Conservation (phyloP, 2,329 filamentous ascomycete genomes). For the Gnomoniopsis sp. region DNA sequence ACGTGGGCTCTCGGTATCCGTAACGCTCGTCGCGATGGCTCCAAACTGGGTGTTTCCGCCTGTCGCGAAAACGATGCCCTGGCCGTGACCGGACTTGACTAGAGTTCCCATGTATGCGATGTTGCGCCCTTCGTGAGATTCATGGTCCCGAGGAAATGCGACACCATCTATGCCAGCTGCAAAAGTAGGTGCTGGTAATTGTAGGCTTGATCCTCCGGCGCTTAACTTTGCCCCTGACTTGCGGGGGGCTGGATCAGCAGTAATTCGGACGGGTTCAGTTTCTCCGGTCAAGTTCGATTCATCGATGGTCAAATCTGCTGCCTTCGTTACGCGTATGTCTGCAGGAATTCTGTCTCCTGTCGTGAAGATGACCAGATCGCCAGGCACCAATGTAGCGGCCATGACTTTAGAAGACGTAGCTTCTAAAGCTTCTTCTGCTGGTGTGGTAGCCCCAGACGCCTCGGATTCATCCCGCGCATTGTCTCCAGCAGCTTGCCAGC, state of each 20-base stretch:
- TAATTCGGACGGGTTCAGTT: slow-evolving; percentile 86
- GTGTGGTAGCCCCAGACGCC: slow-evolving; percentile 50
- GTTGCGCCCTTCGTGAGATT: slow-evolving; percentile 75
- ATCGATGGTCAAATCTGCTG: slow-evolving; percentile 87
- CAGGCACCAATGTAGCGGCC: slow-evolving; percentile 82
- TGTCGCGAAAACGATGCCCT: slow-evolving; percentile 95
- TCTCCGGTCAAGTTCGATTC: slow-evolving; percentile 96
- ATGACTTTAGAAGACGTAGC: slow-evolving; percentile 79
- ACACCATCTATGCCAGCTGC: slow-evolving; percentile 35
- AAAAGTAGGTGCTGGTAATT: slow-evolving; percentile 33
- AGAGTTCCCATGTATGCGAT: slow-evolving; percentile 98
- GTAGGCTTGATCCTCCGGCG: slow-evolving; percentile 24
- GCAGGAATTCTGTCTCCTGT: slow-evolving; percentile 96
- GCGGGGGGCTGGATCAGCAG: slow-evolving; percentile 53
- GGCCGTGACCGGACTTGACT: slow-evolving; percentile 90
- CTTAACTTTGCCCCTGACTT: slow-evolving; percentile 24
- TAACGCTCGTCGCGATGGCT: slow-evolving; percentile 89
- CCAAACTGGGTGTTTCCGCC: slow-evolving; percentile 93
- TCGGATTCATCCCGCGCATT: slow-evolving; percentile 36
- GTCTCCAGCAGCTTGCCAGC: slow-evolving; percentile 43
- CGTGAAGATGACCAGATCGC: slow-evolving; percentile 89
- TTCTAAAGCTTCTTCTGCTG: slow-evolving; percentile 63
- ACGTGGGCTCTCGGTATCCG: slow-evolving; percentile 90
- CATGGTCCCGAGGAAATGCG: slow-evolving; percentile 45
- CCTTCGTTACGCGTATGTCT: slow-evolving; percentile 89